Evolutionary conservation across 1,284 basidiomycete species (phyloP), one percentile per base, ranked within the genome.

Genomic region (Apiotrichum sp.): DNA sequence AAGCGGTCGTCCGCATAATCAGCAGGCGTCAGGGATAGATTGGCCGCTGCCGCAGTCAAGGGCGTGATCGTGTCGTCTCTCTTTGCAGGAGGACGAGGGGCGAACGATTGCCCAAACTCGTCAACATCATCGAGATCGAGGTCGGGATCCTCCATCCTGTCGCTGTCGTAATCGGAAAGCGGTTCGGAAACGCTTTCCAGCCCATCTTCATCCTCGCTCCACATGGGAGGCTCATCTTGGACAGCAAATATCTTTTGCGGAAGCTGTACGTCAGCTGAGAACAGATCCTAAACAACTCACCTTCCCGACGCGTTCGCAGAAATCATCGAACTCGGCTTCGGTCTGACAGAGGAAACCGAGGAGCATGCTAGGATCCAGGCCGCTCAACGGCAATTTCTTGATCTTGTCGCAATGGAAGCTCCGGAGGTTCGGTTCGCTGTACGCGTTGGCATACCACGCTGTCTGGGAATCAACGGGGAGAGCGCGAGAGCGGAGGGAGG

Each of bases 311-410:
- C 91, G 80, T 50, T 76, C 78, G 62, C 85, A 82, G 58, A 98
- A 84, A 74, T 96, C 91, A 13, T 80, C 75, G 86, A 92, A 95
- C 53, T 95, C 91, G 22, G 74, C 78, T 73, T 92, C 87, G 68
- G 88, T 83, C 62, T 83, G 83, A 69, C 88, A 86, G 63, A 98
- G 71, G 73, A 98, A 97, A 14, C 93, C 93, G 53, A 98, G 80
- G 8, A 98, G 79, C 95, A 98, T 98, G 67, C 91, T 95, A 10
- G 96, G 95, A 71, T 98, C 95, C 51, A 98, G 77, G n/a, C 86
- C 86, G 40, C 84, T 84, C 47, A 98, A 77, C 0, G 88, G 87
- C 89, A 98, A 93, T 81, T 93, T 93, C 69, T 90, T 82, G 44
- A 97, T 86, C 22, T 87, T 84, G 32, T 97, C 93, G 71, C 91